Evolutionary conservation across 768 basidiomycete genomes (phyloP), one percentile per base, ranked within the genome.

Genomic region (Strobilomyces confusus): DNA sequence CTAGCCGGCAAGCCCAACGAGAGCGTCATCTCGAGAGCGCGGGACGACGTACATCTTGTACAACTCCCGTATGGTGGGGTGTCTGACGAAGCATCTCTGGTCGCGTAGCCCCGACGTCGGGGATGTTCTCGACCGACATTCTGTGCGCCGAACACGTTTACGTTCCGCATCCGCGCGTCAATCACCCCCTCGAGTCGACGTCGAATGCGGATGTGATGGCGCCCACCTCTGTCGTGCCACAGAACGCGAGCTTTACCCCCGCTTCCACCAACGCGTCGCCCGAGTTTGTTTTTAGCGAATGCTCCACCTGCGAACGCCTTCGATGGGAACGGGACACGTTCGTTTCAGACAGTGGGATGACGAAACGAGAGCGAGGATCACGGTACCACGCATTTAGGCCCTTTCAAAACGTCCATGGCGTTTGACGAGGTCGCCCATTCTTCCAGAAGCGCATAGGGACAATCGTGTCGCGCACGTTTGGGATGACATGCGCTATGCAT

Each of bases 221-320:
- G 9, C 71, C 64, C 30, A 69, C 63, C 52, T 78, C 76, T 0
- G 73, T 79, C 20, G 51, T 58, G 19, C 77, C 76, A 46, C 77
- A 77, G 1, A 69, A 43, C 12, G 48, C 32, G 3, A 77, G 41
- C 14, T 62, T 65, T 7, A 77, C 72, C 0, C 77, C 74, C 0
- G 68, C 59, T 5, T 54, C 52, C 9, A 66, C 63, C n/a, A 78
- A 52, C 5, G 49, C 54, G 29, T 76, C 68, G 0, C 75, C 78
- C 4, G 72, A n/a, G n/a, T n/a, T n/a, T 60, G 49, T 67, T 69
- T 4, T 64, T 55, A 2, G 75, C 58, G 4, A 78, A 59, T 0
- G 75, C 63, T 0, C 75, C 75, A 23, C 75, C 77, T 0, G 56
- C 59, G 52, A 60, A 77, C 1, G 22, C 33, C 74, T 76, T n/a